Evolutionary conservation across 345 rosid genomes (phyloP), one percentile per base, ranked within the genome.

Genomic region (Kernera saxatilis): DNA sequence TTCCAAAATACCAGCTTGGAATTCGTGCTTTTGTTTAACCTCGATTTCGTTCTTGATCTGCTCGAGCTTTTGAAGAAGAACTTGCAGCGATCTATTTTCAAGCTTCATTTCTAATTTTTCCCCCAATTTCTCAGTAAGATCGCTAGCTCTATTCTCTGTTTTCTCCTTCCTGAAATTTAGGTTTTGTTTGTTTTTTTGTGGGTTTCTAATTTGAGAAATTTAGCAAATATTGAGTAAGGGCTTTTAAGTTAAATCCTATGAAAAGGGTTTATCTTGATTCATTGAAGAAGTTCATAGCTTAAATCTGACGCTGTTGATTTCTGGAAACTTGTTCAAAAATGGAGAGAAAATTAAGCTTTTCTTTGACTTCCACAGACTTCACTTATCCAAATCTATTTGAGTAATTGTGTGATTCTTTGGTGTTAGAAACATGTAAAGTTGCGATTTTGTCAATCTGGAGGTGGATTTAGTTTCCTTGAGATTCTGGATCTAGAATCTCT

Each of bases 61-160:
- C 83, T 80, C 85, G 75, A 81, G 77, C 84, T 84, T 26, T 45
- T 46, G 44, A 46, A 57, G 82, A 68, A 60, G 73, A 67, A 80
- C 84, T 81, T 86, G 81, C 79, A 81, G 70, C 83, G 87, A 87
- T 88, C 97, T 84, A 78, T 78, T 71, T 75, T 2, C 46, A 71
- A 61, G 81, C 81, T 61, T 82, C 77, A 57, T 82, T 80, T 83
- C 78, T 70, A 70, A 63, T 73, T 66, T 78, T 45, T 83, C 79
- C 86, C 82, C 79, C 76, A 77, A 82, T 46, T 73, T 83, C 72
- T 84, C 71, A 68, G 97, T 85, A 76, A 83, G 91, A 79, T 69
- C 58, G 61, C 40, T 37, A 56, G 33, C 58, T 74, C 54, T 22
- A n/a, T 37, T 35, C 58, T 63, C 55, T 37, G 65, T 44, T 55